Base-by-base conservation (phyloP, 805 yeast species). In the Ogataea methylovora region DNA sequence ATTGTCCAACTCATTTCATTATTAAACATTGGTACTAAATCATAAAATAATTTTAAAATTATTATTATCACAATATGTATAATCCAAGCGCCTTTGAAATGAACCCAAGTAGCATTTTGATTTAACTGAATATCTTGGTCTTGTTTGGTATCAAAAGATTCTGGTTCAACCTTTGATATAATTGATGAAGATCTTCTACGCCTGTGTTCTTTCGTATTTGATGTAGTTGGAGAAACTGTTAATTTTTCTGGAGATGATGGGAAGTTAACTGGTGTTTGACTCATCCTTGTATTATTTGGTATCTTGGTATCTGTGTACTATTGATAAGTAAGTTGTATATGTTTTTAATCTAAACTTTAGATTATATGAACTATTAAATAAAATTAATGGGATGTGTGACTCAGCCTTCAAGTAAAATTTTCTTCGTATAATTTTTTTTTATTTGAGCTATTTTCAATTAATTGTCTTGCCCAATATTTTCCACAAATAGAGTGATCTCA, bases 21-120 rank as follows among this genome's bases (percentile, higher is more conserved):
- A 40, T 80, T 76, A 34, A 84, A 73, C n/a, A 82, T 78, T 2
- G 94, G 90, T 27, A 90, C 64, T 42, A 86, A 67, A 56, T 85
- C 86, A 59, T 73, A 88, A 41, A 85, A 76, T 17, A 84, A 52
- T 51, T 86, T 85, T 38, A 90, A 65, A 32, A 87, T 63, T 27
- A 76, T 51, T 37, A 90, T 84, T 30, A 92, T 71, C 20, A 87
- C 94, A 32, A 92, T 67, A 60, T 90, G 98, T 37, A 90, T 81
- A 20, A 80, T 66, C 98, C 98, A 92, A 1, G 97, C 97, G 31
- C 95, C 98, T 50, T 90, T 87, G 49, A 77, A 82, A 55, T 88
- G 84, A 22, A 92, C 96, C 98, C 98, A 90, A 46, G 79, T 79
- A 19, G 97, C 97, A 56, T 92, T 92, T 61, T 87, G 69, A 52